Conservation (phyloP, 768 basidiomycete species). For the Cyathus striatus region DNA sequence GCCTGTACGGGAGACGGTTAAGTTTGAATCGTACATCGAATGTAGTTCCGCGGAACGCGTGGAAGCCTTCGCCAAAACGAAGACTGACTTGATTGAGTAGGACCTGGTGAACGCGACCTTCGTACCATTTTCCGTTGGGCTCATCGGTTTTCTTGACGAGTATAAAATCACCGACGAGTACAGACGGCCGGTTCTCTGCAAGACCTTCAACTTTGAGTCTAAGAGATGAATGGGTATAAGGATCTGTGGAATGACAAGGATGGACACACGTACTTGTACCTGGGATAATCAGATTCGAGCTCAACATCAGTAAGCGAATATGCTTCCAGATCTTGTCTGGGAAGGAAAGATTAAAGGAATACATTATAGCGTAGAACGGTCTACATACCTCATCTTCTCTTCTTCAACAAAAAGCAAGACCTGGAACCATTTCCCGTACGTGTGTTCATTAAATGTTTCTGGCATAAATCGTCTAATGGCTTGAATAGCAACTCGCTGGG, state of each 20-base stretch:
- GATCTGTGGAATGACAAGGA: neutral
- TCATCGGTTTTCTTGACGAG: conserved; percentile 22
- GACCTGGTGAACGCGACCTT: conserved; percentile 47
- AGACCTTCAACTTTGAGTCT: conserved; percentile 52
- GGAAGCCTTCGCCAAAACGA: conserved; percentile 41
- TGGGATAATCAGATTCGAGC: conserved; percentile 26
- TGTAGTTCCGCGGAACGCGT: conserved; percentile 26
- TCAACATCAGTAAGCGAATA: conserved; percentile 30
- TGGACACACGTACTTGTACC: conserved; percentile 40
- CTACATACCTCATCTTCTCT: conserved; percentile 35
- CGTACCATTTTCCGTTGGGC: conserved; percentile 25
- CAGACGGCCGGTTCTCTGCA: conserved; percentile 53
- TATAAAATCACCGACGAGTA: conserved; percentile 47
- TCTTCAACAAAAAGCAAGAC: conserved; percentile 46
- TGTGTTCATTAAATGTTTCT: conserved; percentile 21
- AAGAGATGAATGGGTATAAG: neutral
- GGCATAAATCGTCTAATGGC: conserved; percentile 31
- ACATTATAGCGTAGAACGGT: conserved; percentile 1
- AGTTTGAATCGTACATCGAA: conserved; percentile 54
- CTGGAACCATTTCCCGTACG: conserved; percentile 42
- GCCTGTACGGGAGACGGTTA: conserved; percentile 45
- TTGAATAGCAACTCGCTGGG: conserved; percentile 10
- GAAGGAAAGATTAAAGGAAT: conserved; percentile 7
- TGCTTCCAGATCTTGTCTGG: conserved; percentile 30
- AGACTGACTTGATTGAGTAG: conserved; percentile 36